Evolutionary conservation across 495 filamentous ascomycete genomes (phyloP).

Genomic region (Apodospora peruviana): DNA sequence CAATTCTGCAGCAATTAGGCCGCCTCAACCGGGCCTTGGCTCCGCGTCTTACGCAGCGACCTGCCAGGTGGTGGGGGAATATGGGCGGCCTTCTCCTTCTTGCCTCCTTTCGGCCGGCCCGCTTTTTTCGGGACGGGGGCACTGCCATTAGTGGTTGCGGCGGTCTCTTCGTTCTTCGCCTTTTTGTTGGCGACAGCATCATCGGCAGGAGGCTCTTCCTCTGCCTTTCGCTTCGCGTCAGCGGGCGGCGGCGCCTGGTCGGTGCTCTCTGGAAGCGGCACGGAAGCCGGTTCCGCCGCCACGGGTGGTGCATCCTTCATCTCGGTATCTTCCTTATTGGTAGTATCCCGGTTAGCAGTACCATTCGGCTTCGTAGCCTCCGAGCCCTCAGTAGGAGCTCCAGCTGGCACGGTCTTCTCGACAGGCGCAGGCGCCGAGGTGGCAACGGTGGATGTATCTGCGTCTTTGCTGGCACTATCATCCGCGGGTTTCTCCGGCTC

Average conservation of each 20-base stretch:
- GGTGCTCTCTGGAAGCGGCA: too few relatives aligned
- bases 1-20: too few relatives aligned
- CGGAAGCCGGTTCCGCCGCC: neutral
- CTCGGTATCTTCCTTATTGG: slow-evolving; percentile 8
- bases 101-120: slow-evolving; percentile 9
- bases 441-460: neutral
- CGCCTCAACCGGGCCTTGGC: slow-evolving; percentile 35
- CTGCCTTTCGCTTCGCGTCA: neutral
- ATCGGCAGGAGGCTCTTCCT: neutral
- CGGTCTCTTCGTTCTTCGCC: neutral
- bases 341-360: slow-evolving; percentile 4
- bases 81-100: slow-evolving; percentile 32
- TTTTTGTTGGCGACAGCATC: neutral
- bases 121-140: neutral
- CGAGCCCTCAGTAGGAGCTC: slow-evolving; percentile 1
- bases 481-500: neutral
- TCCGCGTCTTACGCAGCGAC: slow-evolving; percentile 38
- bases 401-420: slow-evolving; percentile 3
- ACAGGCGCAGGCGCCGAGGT: neutral
- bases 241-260: neutral
- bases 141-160: neutral
- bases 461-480: neutral
- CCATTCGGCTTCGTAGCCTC: neutral
- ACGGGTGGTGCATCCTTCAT: slow-evolving; percentile 11
- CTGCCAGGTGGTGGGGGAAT: slow-evolving; percentile 27